Percentiles rank a stretch among this genome's conserved stretches.
phyloP scores from a whole-genome alignment of 768 basidiomycete species.

The Leccinum arenicola region DNA sequence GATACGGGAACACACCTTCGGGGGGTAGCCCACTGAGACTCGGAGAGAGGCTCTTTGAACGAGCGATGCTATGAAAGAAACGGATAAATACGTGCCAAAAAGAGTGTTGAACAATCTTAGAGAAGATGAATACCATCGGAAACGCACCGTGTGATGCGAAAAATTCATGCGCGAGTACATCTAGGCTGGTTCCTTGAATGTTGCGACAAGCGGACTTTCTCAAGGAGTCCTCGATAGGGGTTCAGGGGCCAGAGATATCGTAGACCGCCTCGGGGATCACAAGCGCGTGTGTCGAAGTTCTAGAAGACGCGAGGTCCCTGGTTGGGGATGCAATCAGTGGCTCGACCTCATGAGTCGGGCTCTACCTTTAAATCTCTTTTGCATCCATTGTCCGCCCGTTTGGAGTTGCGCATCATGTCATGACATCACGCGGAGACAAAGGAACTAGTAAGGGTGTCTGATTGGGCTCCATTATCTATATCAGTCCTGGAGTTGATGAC shows the following conservation, averaged over 20 bases:
- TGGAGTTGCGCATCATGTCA: neutral
- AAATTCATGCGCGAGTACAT: slow-evolving; percentile 10
- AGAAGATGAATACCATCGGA: neutral
- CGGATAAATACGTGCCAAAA: neutral
- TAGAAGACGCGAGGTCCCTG: neutral
- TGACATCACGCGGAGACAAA: neutral
- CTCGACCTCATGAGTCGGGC: neutral
- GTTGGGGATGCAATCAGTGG: neutral
- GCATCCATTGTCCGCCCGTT: slow-evolving; percentile 2
- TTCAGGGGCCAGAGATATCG: slow-evolving; percentile 4
- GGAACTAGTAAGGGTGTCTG: neutral
- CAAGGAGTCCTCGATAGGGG: neutral
- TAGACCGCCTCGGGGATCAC: slow-evolving; percentile 1
- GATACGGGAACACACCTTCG: neutral
- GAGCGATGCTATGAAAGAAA: neutral
- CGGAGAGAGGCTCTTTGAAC: slow-evolving; percentile 2
- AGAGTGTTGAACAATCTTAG: neutral
- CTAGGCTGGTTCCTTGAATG: slow-evolving; percentile 12
- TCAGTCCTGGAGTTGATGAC: neutral
- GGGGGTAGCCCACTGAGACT: slow-evolving; percentile 1
- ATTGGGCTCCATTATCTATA: neutral
- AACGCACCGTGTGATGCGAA: neutral
- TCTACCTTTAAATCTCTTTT: neutral
- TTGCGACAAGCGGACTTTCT: neutral
- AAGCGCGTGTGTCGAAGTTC: neutral